Base-by-base conservation (phyloP, 805 yeast genomes). In the Monosporozyma solicola region DNA sequence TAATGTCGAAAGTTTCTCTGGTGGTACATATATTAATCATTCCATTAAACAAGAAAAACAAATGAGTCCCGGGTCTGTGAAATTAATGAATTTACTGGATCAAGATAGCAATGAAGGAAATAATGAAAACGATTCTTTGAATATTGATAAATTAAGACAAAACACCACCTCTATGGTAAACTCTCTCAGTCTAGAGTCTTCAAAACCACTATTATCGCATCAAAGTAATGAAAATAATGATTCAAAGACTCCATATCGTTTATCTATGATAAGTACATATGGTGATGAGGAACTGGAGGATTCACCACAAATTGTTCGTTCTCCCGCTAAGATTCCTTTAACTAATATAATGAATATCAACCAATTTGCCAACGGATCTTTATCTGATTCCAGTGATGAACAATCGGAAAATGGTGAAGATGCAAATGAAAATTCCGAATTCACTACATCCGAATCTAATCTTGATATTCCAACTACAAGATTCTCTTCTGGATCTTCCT, bases 311-410 rank as follows among this genome's bases (percentile, higher is more conserved):
- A 44, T 57, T n/a, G 44, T 43, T 16, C 61, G 55, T 24, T 61
- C 64, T 2, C 65, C 65, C 1, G 57, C 65, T 3, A 62, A 55
- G 51, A 62, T 65, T 24, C 67, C 69, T 3, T 50, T 64, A n/a
- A 60, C 58, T 0, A 63, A 63, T 45, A 61, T 55, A 4, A 49
- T 63, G n/a, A 54, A 49, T 24, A 64, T 65, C 16, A 63, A 65
- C 48, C 58, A 57, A 20, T 61, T 61, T 43, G 24, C 27, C 7
- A 16, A 37, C 5, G 27, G 27, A 5, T 7, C 25, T 16, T 41
- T 22, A 8, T 22, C 44, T 8, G 27, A 41, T 3, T 22, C 24
- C 3, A 22, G 15, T 5, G 15, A 41, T 20, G 44, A 22, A 20
- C 11, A 20, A 8, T 41, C 27, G 5, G 44, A 22, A 10, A 41